Conservation (phyloP, 768 basidiomycete genomes). For the Pholiota molesta region DNA sequence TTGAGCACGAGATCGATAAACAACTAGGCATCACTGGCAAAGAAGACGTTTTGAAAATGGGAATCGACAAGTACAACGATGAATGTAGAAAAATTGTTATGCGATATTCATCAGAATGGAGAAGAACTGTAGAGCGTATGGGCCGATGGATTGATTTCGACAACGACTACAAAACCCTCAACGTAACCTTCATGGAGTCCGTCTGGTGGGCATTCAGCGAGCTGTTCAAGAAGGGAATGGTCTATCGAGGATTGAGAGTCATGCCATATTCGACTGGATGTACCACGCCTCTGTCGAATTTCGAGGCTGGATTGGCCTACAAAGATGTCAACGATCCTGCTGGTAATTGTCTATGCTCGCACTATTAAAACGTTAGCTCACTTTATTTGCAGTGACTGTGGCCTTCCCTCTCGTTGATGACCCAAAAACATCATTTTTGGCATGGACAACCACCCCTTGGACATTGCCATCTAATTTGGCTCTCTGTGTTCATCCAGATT, state of each 20-base stretch:
- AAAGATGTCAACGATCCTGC: constrained; percentile 94
- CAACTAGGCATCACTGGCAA: constrained; percentile 88
- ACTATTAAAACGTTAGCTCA: background rate
- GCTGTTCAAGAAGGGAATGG: constrained; percentile 89
- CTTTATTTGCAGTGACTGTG: constrained; percentile 70
- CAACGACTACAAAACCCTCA: constrained; percentile 98
- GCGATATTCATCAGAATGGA: constrained; percentile 95
- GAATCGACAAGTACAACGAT: constrained; percentile 96
- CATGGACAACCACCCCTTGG: constrained; percentile 99
- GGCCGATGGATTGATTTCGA: constrained; percentile 99
- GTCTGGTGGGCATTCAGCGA: constrained; percentile 99
- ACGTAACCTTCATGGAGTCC: constrained; percentile 92
- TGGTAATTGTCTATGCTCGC: constrained; percentile 44
- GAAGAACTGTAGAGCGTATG: constrained; percentile 93
- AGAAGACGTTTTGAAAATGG: constrained; percentile 93
- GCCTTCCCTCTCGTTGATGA: constrained; percentile 94
- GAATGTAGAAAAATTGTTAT: constrained; percentile 97
- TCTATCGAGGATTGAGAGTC: constrained; percentile 91
- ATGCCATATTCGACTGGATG: constrained; percentile 99
- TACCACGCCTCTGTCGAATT: constrained; percentile 96
- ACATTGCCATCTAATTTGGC: constrained; percentile 95
- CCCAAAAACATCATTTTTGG: constrained; percentile 84
- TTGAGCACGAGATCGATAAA: constrained; percentile 99
- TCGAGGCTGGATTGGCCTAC: constrained; percentile 93
- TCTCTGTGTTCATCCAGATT: constrained; percentile 95